Percentiles rank a stretch among this genome's conserved stretches.
Evolutionary conservation across 768 basidiomycete genomes (phyloP).

Genomic region (Termitomyces sp.): DNA sequence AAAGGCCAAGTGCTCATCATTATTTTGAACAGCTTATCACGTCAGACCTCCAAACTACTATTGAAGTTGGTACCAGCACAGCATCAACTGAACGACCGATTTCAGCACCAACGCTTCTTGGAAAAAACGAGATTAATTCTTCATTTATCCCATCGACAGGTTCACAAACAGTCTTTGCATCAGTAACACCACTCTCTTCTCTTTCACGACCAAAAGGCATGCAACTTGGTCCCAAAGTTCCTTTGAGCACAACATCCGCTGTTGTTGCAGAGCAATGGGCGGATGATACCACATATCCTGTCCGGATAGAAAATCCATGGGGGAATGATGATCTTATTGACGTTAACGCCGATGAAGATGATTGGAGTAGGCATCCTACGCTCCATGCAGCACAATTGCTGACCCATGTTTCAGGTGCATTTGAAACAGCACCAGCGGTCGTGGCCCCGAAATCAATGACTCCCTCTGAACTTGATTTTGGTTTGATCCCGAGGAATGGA

Average conservation of each 20-base stretch:
- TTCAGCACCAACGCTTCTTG: constrained; percentile 36
- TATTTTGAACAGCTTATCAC: constrained; percentile 52
- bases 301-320: constrained; percentile 56
- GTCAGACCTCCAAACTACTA: constrained; percentile 69
- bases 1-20: background rate
- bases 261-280: constrained; percentile 51
- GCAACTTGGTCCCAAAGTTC: constrained; percentile 60
- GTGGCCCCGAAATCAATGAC: constrained; percentile 15
- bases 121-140: constrained; percentile 13
- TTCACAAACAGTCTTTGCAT: constrained; percentile 2
- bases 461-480: background rate
- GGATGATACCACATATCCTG: constrained; percentile 46
- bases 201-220: constrained; percentile 52
- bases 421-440: constrained; percentile 48
- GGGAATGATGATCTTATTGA: constrained; percentile 84
- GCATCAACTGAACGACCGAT: constrained; percentile 32
- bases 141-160: background rate
- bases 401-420: constrained; percentile 49
- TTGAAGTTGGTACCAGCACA: constrained; percentile 32
- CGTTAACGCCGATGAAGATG: constrained; percentile 87
- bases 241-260: constrained; percentile 26
- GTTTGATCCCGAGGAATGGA: background rate
- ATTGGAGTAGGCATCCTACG: constrained; percentile 75
- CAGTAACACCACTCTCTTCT: constrained; percentile 10
- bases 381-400: background rate